Conservation (phyloP, 495 filamentous ascomycete species). For the Aspergillus sclerotioniger region DNA sequence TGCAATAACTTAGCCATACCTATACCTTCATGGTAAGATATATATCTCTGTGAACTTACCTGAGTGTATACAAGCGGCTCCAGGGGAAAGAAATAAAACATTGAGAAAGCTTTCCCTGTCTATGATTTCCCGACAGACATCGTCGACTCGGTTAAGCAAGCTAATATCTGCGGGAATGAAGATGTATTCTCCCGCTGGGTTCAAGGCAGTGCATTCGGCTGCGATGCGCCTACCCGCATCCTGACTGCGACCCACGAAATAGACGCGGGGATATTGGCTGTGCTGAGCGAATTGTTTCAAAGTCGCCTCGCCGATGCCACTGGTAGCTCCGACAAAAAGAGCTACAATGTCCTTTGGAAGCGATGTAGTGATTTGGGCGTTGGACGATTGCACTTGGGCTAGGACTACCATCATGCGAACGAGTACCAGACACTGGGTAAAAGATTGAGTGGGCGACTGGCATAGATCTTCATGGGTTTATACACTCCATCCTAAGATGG, state of each 20-base stretch:
- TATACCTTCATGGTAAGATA: background rate
- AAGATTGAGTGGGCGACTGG: too few relatives aligned
- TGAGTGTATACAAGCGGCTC: slow-evolving; percentile 1
- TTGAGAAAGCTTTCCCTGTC: slow-evolving; percentile 54
- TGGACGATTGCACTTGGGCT: background rate
- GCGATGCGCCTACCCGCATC: slow-evolving; percentile 45
- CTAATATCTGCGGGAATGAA: slow-evolving; percentile 59
- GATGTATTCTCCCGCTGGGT: slow-evolving; percentile 33
- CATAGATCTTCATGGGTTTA: too few relatives aligned
- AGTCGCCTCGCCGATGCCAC: slow-evolving; percentile 56
- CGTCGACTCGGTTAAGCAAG: slow-evolving; percentile 56
- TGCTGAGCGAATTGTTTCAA: slow-evolving; percentile 50
- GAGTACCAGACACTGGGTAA: too few relatives aligned
- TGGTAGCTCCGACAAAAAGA: slow-evolving; percentile 61
- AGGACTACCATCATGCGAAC: slow-evolving; percentile 1
- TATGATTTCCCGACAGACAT: slow-evolving; percentile 53
- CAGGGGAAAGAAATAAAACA: slow-evolving; percentile 49
- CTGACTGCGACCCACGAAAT: slow-evolving; percentile 41
- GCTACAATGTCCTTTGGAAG: slow-evolving; percentile 46
- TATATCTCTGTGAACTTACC: background rate
- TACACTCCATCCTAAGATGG: too few relatives aligned
- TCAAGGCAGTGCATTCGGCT: slow-evolving; percentile 34
- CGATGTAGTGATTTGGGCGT: slow-evolving; percentile 2
- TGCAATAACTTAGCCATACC: too few relatives aligned
- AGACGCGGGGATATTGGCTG: slow-evolving; percentile 35